A percentile compares a stretch with the other conserved stretches of the same genome.
These are phyloP conservation scores for Lactarius sp. DNA, from an alignment of 768 basidiomycete species.

Conservation along the genomic window DNA sequence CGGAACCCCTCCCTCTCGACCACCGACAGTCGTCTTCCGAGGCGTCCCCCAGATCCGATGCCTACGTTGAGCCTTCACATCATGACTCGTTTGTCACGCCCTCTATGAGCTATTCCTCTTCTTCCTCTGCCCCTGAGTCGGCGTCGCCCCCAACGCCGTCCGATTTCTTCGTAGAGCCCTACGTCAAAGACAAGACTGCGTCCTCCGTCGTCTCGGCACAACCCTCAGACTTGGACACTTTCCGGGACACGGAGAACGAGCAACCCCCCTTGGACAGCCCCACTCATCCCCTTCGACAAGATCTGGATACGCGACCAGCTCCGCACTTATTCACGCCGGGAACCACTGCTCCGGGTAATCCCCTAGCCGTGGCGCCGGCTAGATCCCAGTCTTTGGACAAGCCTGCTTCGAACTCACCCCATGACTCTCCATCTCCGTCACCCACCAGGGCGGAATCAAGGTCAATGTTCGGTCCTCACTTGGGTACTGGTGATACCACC, in stretches of 20 bases:
- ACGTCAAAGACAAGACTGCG: background rate
- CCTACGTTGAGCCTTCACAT: background rate
- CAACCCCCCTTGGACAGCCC: background rate
- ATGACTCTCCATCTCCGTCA: background rate
- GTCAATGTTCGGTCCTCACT: background rate
- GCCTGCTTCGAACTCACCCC: background rate
- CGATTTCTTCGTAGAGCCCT: conserved; percentile 16
- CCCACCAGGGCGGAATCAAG: background rate
- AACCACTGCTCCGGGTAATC: background rate
- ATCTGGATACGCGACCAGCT: background rate
- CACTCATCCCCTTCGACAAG: background rate
- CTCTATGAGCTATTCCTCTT: conserved; percentile 31
- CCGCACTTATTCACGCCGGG: background rate
- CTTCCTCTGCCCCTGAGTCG: conserved; percentile 30
- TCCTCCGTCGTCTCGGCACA: background rate
- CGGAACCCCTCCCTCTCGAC: background rate
- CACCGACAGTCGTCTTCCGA: background rate
- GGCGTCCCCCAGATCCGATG: conserved; percentile 3
- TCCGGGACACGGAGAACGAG: background rate
- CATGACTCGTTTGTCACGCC: conserved; percentile 20
- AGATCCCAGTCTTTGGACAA: background rate
- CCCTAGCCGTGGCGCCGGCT: background rate
- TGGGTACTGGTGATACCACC: conserved; percentile 3
- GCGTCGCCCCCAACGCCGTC: conserved; percentile 28
- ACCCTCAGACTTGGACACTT: background rate